Conservation (phyloP, 768 basidiomycete genomes). For the Imleria badia region DNA sequence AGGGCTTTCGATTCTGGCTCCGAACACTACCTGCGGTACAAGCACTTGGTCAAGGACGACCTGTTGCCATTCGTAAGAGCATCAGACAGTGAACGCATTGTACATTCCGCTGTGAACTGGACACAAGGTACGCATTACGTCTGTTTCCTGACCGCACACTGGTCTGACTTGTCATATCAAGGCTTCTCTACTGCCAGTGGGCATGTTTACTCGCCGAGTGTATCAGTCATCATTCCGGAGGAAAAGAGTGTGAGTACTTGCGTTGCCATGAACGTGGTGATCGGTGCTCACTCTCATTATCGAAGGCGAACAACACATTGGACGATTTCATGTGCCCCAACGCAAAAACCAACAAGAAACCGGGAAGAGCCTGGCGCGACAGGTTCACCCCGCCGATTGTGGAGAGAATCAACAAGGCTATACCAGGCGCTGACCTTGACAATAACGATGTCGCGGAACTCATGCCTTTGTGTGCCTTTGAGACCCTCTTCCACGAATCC, state of each 20-base stretch:
- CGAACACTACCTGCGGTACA: constrained; percentile 54
- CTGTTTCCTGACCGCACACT: neutral
- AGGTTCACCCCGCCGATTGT: constrained; percentile 57
- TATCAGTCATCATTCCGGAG: constrained; percentile 55
- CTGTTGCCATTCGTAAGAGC: constrained; percentile 56
- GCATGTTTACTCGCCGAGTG: constrained; percentile 41
- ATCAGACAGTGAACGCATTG: constrained; percentile 54
- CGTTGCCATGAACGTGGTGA: neutral
- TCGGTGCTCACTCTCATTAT: neutral
- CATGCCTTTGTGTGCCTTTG: constrained; percentile 78
- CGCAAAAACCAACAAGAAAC: constrained; percentile 42
- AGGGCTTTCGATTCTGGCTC: constrained; percentile 55
- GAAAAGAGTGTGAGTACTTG: constrained; percentile 42
- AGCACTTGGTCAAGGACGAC: constrained; percentile 40
- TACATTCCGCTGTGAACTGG: constrained; percentile 72
- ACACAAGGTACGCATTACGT: constrained; percentile 43
- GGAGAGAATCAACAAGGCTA: constrained; percentile 54
- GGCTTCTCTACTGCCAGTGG: constrained; percentile 61
- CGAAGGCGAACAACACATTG: constrained; percentile 63
- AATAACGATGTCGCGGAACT: constrained; percentile 55
- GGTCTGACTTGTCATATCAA: constrained; percentile 25
- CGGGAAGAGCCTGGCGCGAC: constrained; percentile 54
- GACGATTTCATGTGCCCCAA: constrained; percentile 66
- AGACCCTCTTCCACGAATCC: constrained; percentile 54
- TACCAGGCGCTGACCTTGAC: constrained; percentile 62